Conservation (phyloP, 768 basidiomycete species). For the Lentinula raphanica region DNA sequence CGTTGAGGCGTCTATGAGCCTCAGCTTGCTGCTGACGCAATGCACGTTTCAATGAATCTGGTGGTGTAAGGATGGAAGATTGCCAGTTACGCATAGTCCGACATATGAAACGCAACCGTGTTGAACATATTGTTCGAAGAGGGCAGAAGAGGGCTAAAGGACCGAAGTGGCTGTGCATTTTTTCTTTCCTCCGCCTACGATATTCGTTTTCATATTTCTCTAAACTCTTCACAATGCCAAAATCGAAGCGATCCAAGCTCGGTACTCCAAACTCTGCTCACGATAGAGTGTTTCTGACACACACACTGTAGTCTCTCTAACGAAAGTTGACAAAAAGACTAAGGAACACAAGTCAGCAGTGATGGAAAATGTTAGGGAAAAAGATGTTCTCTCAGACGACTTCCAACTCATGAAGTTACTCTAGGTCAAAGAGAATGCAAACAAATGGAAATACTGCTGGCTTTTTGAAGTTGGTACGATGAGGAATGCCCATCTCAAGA, state of each 20-base stretch:
- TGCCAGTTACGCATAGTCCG: too few species aligned
- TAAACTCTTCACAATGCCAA: background rate
- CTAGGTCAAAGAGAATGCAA: constrained; percentile 76
- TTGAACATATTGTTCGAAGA: too few species aligned
- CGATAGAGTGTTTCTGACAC: background rate
- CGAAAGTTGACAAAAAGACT: constrained; percentile 92
- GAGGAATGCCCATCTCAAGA: constrained; percentile 92
- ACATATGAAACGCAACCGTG: too few species aligned
- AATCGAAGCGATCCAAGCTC: background rate
- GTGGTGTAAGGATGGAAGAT: too few species aligned
- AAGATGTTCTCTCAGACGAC: background rate
- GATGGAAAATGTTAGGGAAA: constrained; percentile 63
- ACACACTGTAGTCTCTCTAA: constrained; percentile 67
- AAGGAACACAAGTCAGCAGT: constrained; percentile 84
- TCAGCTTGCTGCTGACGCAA: too few species aligned
- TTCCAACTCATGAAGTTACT: background rate
- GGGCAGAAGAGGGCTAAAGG: too few species aligned
- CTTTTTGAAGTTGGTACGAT: constrained; percentile 92
- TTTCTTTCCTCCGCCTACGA: background rate
- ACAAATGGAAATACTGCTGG: constrained; percentile 95
- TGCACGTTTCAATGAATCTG: too few species aligned
- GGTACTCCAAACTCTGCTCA: background rate
- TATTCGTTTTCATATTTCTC: background rate
- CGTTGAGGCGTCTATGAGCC: too few species aligned
- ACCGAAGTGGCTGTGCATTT: background rate